These are phyloP conservation scores for Alternaria burnsii DNA, from an alignment of 2,329 filamentous ascomycete species.

Conservation along the genomic window DNA sequence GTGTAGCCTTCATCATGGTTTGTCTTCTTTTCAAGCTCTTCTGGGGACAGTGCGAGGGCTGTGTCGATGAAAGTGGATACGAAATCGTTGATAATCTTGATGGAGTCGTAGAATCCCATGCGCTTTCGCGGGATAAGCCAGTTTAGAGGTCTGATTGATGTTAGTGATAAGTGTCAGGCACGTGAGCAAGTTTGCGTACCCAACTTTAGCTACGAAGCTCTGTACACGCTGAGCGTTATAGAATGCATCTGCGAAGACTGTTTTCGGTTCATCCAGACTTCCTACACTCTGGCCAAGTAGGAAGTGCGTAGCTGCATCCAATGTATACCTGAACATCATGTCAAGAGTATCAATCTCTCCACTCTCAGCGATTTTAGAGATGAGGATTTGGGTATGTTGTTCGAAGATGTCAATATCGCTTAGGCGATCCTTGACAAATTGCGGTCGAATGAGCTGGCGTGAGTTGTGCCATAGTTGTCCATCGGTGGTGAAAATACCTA, in stretches of 20 bases:
- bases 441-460: slow-evolving; percentile 82
- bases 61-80: slow-evolving; percentile 80
- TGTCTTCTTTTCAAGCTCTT: slow-evolving; percentile 76
- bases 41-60: slow-evolving; percentile 71
- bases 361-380: slow-evolving; percentile 66
- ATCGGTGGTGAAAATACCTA: slow-evolving; percentile 74
- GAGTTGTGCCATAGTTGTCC: slow-evolving; percentile 80
- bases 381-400: slow-evolving; percentile 76
- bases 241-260: slow-evolving; percentile 82
- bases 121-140: slow-evolving; percentile 69
- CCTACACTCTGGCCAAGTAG: slow-evolving; percentile 79
- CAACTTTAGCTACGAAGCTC: slow-evolving; percentile 70
- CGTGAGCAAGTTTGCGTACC: slow-evolving; percentile 52
- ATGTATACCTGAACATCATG: slow-evolving; percentile 78
- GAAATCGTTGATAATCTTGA: slow-evolving; percentile 77
- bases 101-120: slow-evolving; percentile 66
- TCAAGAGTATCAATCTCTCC: slow-evolving; percentile 74
- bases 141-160: slow-evolving; percentile 63
- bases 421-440: slow-evolving; percentile 86
- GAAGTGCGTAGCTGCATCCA: slow-evolving; percentile 89
- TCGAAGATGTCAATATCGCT: slow-evolving; percentile 85
- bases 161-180: slow-evolving; percentile 11
- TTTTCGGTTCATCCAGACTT: slow-evolving; percentile 64
- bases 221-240: slow-evolving; percentile 80
- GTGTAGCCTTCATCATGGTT: slow-evolving; percentile 79